Percentiles rank a stretch among this genome's conserved stretches.
Conservation (phyloP, 257 asterid genomes). For the Verbena officinalis region DNA sequence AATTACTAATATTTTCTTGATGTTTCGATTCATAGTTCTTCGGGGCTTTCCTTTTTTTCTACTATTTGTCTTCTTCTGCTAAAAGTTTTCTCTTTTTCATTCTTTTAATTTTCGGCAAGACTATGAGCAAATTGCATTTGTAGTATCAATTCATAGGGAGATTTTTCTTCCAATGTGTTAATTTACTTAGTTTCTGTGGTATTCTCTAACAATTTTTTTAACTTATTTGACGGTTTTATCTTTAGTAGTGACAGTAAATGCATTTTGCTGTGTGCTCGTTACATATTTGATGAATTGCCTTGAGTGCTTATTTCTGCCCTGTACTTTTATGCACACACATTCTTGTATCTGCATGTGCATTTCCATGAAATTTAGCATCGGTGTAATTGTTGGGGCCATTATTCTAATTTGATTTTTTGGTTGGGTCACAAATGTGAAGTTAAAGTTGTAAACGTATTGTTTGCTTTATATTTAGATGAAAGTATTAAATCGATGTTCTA, state of each 20-base stretch:
- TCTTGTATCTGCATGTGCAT: neutral
- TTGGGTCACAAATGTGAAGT: neutral
- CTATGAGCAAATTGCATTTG: slow-evolving; percentile 4
- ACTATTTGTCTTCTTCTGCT: neutral
- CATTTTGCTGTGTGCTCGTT: slow-evolving; percentile 15
- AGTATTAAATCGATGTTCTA: neutral
- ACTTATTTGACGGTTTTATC: slow-evolving; percentile 7
- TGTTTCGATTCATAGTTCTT: slow-evolving; percentile 6
- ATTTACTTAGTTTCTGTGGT: neutral
- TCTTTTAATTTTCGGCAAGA: neutral
- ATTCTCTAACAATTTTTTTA: neutral
- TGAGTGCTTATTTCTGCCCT: neutral
- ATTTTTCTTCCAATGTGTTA: neutral
- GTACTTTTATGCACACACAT: neutral
- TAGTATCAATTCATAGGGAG: neutral
- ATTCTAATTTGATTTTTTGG: slow-evolving; percentile 1
- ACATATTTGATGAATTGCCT: slow-evolving; percentile 45
- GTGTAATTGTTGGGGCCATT: neutral
- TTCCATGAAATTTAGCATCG: neutral
- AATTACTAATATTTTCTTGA: too few relatives aligned
- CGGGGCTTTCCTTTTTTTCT: too few relatives aligned
- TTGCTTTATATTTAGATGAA: neutral
- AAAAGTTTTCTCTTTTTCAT: neutral
- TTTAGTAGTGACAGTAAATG: slow-evolving; percentile 5
- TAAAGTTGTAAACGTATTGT: neutral